phyloP scores from a whole-genome alignment of 2,329 filamentous ascomycete species.

The Pestalotiopsis sp. region DNA sequence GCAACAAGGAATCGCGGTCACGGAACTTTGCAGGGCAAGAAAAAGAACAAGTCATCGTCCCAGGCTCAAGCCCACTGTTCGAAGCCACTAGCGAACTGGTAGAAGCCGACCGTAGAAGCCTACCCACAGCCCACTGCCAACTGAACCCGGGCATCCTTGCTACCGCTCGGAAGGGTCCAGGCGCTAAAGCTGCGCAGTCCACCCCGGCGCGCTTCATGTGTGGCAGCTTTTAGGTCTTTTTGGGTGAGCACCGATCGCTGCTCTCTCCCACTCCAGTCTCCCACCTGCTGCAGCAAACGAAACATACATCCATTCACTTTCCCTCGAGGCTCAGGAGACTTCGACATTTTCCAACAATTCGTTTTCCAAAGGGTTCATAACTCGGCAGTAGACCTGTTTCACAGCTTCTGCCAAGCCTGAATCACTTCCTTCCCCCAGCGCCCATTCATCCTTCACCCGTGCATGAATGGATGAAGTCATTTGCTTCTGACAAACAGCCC shows the following conservation, averaged over 20 bases:
- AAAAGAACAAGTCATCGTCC: neutral
- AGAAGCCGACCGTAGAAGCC: neutral
- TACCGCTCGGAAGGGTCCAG: constrained; percentile 8
- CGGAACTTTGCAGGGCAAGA: neutral
- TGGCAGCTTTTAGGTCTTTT: neutral
- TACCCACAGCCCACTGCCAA: neutral
- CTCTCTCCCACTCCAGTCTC: neutral
- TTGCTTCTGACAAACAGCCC: neutral
- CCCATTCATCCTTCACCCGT: neutral
- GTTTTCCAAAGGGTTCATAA: neutral
- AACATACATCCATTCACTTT: neutral
- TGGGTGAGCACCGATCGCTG: neutral
- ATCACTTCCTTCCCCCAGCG: neutral
- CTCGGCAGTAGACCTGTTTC: neutral
- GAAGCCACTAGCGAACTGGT: neutral
- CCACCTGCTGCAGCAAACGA: neutral
- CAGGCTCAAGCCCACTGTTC: neutral
- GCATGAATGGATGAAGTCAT: constrained; percentile 7
- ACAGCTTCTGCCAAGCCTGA: neutral
- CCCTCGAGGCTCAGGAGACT: neutral
- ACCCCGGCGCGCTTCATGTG: neutral
- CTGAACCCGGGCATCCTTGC: neutral
- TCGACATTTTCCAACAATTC: neutral
- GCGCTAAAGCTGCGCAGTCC: neutral
- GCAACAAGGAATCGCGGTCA: neutral